Evolutionary conservation across 2,329 filamentous ascomycete species (phyloP).

Genomic region (Fusarium citri): DNA sequence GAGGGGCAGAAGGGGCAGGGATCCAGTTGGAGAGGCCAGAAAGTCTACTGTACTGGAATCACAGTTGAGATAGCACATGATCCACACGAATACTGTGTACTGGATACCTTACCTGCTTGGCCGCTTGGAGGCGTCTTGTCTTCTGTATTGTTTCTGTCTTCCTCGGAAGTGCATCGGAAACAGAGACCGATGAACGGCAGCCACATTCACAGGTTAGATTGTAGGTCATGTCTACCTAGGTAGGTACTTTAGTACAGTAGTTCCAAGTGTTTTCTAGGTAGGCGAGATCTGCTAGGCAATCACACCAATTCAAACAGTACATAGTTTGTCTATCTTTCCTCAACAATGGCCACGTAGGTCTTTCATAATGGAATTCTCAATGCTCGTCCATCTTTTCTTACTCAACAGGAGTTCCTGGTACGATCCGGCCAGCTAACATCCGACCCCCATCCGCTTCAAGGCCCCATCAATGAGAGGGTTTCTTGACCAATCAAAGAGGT

Average conservation of each 20-base stretch:
- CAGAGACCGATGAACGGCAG: not conserved
- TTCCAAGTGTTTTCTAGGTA: not conserved
- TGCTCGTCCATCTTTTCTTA: constrained; percentile 6
- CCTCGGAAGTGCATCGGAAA: constrained; percentile 27
- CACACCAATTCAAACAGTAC: not conserved
- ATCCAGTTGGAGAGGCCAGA: not conserved
- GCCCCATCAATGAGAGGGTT: not conserved
- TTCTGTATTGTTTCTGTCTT: constrained; percentile 13
- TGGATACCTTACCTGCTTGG: not conserved
- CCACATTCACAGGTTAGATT: not conserved
- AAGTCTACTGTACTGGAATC: not conserved
- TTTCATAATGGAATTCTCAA: not conserved
- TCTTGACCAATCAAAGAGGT: constrained; percentile 44
- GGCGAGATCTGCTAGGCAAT: no score
- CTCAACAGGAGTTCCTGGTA: constrained; percentile 26
- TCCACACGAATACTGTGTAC: constrained; percentile 18
- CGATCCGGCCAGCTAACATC: constrained; percentile 45
- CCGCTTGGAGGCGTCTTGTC: not conserved
- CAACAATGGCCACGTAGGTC: constrained; percentile 23
- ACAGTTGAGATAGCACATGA: not conserved
- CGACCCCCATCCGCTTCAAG: constrained; percentile 31
- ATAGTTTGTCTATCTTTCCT: not conserved
- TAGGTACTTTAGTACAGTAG: not conserved
- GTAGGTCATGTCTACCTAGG: not conserved
- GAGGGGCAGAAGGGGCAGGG: constrained; percentile 8